Conservation (phyloP, 2,329 filamentous ascomycete genomes). For the Neocatenulostroma microsporum region DNA sequence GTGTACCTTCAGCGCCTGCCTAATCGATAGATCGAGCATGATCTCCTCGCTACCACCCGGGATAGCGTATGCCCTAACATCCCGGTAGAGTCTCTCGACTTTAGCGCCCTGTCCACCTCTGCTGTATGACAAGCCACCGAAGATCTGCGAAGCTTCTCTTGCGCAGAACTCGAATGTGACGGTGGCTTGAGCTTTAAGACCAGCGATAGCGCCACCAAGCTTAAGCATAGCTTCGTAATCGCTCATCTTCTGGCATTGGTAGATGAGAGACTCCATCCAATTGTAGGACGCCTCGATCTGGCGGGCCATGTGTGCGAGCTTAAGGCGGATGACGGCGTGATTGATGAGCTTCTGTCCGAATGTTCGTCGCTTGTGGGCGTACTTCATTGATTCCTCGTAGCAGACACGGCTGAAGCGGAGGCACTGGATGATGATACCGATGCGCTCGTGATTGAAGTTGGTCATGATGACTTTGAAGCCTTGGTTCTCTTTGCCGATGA, state of each 20-base stretch:
- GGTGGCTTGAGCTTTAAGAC: conserved; percentile 64
- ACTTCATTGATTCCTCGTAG: conserved; percentile 90
- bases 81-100: conserved; percentile 52
- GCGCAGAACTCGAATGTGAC: conserved; percentile 66
- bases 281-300: conserved; percentile 69
- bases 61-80: conserved; percentile 18
- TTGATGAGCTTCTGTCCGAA: conserved; percentile 64
- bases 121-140: conserved; percentile 68
- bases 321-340: conserved; percentile 64
- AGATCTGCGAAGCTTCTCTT: conserved; percentile 59
- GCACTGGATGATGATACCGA: conserved; percentile 58
- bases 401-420: conserved; percentile 84
- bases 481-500: conserved; percentile 61
- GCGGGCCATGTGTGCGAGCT: conserved; percentile 47
- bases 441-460: conserved; percentile 69
- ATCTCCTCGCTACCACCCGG: conserved; percentile 64
- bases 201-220: conserved; percentile 62
- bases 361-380: conserved; percentile 58
- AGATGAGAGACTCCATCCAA: conserved; percentile 84
- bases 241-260: conserved; percentile 56
- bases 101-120: conserved; percentile 62
- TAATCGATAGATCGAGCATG: conserved; percentile 59
- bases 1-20: conserved; percentile 74
- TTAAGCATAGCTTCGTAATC: conserved; percentile 54
- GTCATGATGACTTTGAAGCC: conserved; percentile 58